A percentile compares a stretch with the other conserved stretches of the same genome.
Conservation (phyloP, 495 filamentous ascomycete species). For the Penicillium atrosanguineum region DNA sequence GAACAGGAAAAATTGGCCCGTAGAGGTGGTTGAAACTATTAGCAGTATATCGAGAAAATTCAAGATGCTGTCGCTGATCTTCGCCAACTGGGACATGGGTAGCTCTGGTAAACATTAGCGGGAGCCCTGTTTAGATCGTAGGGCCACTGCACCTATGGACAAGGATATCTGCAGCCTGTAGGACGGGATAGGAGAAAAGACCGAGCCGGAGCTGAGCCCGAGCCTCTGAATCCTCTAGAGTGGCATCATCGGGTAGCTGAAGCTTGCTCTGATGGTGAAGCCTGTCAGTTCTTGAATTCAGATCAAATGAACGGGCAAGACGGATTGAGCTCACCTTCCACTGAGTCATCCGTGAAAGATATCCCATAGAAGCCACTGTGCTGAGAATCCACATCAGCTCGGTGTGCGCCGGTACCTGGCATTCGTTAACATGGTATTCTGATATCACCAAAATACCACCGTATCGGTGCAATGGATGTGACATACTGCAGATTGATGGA, state of each 20-base stretch:
- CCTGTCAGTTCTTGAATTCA: conserved; percentile 5
- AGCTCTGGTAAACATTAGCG: conserved; percentile 48
- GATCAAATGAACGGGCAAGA: neutral
- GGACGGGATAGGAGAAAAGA: conserved; percentile 93
- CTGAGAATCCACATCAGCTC: conserved; percentile 97
- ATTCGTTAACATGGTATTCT: neutral
- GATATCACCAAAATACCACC: neutral
- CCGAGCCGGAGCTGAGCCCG: conserved; percentile 72
- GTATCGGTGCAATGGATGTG: neutral
- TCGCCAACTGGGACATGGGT: conserved; percentile 96
- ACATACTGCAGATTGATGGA: conserved; percentile 72
- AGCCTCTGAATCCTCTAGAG: conserved; percentile 48
- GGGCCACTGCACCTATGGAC: conserved; percentile 61
- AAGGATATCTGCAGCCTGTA: conserved; percentile 93
- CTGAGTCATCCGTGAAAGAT: conserved; percentile 92
- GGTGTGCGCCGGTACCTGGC: conserved; percentile 69
- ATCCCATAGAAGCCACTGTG: conserved; percentile 83
- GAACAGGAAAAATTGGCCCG: conserved; percentile 58
- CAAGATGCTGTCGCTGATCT: conserved; percentile 90
- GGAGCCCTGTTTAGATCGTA: conserved; percentile 1
- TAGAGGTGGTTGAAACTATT: conserved; percentile 80
- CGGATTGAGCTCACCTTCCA: conserved; percentile 70
- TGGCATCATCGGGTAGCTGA: conserved; percentile 52
- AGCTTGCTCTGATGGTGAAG: conserved; percentile 62
- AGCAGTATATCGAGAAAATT: conserved; percentile 82